Percentiles rank a stretch among this genome's conserved stretches.
Conservation (phyloP, 495 filamentous ascomycete species). For the Lasiosphaeria miniovina region DNA sequence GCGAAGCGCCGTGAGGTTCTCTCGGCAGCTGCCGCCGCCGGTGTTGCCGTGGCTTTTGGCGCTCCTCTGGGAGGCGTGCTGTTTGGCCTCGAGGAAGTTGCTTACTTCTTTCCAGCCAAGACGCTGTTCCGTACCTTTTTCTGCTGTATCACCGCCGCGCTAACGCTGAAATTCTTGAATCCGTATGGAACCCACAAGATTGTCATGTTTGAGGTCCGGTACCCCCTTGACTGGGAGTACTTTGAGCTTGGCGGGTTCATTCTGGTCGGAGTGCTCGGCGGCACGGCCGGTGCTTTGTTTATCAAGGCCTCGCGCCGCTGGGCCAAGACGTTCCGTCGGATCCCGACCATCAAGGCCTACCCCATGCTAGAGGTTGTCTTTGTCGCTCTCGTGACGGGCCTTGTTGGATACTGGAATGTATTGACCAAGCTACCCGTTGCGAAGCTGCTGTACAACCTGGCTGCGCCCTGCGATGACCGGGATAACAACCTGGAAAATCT, state of each 20-base stretch:
- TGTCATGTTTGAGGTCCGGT: constrained; percentile 91
- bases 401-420: constrained; percentile 89
- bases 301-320: constrained; percentile 92
- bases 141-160: constrained; percentile 88
- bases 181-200: constrained; percentile 96
- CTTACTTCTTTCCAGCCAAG: constrained; percentile 98
- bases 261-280: constrained; percentile 78
- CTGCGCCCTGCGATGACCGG: constrained; percentile 69
- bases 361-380: constrained; percentile 85
- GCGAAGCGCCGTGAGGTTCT: constrained; percentile 84
- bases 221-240: constrained; percentile 87
- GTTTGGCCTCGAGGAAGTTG: constrained; percentile 91
- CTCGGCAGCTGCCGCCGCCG: constrained; percentile 86
- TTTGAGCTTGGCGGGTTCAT: constrained; percentile 89
- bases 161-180: constrained; percentile 91
- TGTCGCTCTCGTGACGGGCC: constrained; percentile 79
- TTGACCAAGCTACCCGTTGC: constrained; percentile 87
- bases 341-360: constrained; percentile 73
- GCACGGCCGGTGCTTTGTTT: constrained; percentile 82
- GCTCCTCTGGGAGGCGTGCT: constrained; percentile 90
- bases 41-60: constrained; percentile 93
- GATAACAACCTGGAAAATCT: constrained; percentile 57
- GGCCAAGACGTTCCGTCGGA: constrained; percentile 83
- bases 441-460: constrained; percentile 85
- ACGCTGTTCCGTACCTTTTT: constrained; percentile 98